phyloP scores from a whole-genome alignment of 2,329 filamentous ascomycete genomes.

The Fusarium udum region DNA sequence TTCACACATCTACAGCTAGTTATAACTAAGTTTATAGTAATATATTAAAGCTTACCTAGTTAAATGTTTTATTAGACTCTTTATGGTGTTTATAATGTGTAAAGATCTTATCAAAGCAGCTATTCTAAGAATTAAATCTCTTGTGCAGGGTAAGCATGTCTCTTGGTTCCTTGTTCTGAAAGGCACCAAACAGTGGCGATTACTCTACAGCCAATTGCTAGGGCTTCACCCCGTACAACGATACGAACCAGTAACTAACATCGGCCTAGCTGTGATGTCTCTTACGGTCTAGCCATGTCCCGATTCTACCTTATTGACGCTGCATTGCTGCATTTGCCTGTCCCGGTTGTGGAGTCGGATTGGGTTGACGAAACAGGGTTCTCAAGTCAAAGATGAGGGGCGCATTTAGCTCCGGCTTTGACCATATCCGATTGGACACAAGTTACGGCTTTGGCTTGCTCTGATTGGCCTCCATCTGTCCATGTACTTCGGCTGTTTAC shows the following conservation, averaged over 20 bases:
- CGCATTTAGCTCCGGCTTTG: constrained; percentile 23
- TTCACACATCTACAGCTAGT: neutral
- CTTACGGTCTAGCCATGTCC: neutral
- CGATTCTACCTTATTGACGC: neutral
- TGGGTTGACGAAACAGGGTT: neutral
- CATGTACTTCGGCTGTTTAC: neutral
- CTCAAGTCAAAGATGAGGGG: neutral
- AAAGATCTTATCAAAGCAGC: accelerated
- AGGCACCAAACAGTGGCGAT: too few relatives aligned
- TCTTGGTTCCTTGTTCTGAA: neutral
- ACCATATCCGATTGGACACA: neutral
- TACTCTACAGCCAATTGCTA: neutral
- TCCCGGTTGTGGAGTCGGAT: neutral
- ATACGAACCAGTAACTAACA: too few relatives aligned
- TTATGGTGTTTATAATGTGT: accelerated
- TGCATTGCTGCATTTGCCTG: neutral
- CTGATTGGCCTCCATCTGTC: neutral
- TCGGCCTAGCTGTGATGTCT: neutral
- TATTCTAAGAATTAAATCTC: accelerated
- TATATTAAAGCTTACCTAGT: accelerated
- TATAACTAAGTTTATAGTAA: too few relatives aligned
- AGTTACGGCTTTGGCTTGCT: neutral
- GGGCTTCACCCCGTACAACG: too few relatives aligned
- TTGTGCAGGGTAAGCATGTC: neutral
- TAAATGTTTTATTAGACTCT: neutral